phyloP scores from a whole-genome alignment of 768 basidiomycete species.

The Rickenella mellea region DNA sequence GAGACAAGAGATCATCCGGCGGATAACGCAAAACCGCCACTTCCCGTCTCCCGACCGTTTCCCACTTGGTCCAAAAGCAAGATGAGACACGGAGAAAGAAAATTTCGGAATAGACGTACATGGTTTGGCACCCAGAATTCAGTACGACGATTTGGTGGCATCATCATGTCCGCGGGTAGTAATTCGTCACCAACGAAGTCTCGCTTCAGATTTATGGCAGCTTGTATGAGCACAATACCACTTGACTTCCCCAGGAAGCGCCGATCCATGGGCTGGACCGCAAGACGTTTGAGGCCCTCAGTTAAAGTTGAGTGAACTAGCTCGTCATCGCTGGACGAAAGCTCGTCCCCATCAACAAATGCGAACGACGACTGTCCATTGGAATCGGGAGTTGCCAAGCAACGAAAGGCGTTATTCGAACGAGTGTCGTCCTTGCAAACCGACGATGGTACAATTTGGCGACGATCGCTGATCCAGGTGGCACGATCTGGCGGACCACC shows the following conservation, averaged over 20 bases:
- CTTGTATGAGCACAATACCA: conserved; percentile 39
- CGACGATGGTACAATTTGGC: conserved; percentile 11
- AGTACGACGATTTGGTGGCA: conserved; percentile 16
- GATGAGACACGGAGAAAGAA: conserved; percentile 2
- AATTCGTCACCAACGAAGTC: conserved; percentile 36
- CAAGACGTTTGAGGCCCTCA: conserved; percentile 15
- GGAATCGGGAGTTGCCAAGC: conserved; percentile 11
- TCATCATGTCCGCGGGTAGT: conserved; percentile 1
- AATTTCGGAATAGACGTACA: conserved; percentile 28
- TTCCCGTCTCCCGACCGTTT: conserved; percentile 12
- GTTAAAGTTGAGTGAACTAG: conserved; percentile 9
- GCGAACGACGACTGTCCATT: conserved; percentile 23
- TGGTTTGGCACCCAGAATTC: conserved; percentile 43
- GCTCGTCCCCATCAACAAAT: conserved; percentile 14
- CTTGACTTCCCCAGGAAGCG: conserved; percentile 50
- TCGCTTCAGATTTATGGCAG: conserved; percentile 50
- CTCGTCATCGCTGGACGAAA: conserved; percentile 12
- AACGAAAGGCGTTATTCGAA: conserved; percentile 7
- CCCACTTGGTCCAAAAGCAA: not conserved
- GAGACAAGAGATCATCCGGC: conserved; percentile 34
- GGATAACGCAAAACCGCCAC: conserved; percentile 39
- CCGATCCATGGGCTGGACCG: conserved; percentile 24
- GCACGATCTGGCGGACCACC: conserved; percentile 29
- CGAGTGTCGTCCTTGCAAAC: conserved; percentile 12
- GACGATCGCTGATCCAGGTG: conserved; percentile 11